These are phyloP conservation scores for Pyrus hybrid DNA, from an alignment of 331 rosid genomes.

Conservation along the genomic window DNA sequence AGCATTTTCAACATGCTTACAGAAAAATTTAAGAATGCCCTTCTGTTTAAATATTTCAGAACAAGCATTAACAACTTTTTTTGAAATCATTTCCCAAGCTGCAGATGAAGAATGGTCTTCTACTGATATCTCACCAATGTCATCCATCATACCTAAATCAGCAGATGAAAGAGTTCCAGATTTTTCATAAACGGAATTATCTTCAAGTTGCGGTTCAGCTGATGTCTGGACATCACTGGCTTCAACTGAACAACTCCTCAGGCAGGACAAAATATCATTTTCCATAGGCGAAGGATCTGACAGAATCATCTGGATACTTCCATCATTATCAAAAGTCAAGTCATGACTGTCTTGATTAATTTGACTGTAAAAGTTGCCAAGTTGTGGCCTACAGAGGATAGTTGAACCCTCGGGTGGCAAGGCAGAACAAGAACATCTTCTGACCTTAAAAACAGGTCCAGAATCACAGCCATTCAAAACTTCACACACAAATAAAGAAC, in stretches of 20 bases:
- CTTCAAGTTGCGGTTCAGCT: constrained; percentile 21
- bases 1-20: constrained; percentile 58
- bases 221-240: constrained; percentile 22
- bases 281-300: constrained; percentile 58
- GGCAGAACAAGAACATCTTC: constrained; percentile 64
- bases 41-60: constrained; percentile 54
- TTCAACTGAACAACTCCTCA: constrained; percentile 33
- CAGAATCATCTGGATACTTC: constrained; percentile 55
- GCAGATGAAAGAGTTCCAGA: constrained; percentile 19
- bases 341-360: constrained; percentile 34
- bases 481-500: constrained; percentile 75
- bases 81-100: constrained; percentile 71
- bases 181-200: constrained; percentile 23
- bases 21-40: constrained; percentile 46
- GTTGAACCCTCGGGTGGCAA: constrained; percentile 59
- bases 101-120: constrained; percentile 59
- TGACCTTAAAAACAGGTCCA: constrained; percentile 83
- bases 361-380: constrained; percentile 30
- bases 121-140: constrained; percentile 73
- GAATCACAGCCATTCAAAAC: constrained; percentile 81
- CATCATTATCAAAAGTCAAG: constrained; percentile 34
- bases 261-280: constrained; percentile 65
- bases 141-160: constrained; percentile 37
- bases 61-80: constrained; percentile 50
- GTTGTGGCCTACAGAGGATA: constrained; percentile 34